Base-by-base conservation (phyloP, 352 stramenopile genomes). In the Phytophthora hibernalis region DNA sequence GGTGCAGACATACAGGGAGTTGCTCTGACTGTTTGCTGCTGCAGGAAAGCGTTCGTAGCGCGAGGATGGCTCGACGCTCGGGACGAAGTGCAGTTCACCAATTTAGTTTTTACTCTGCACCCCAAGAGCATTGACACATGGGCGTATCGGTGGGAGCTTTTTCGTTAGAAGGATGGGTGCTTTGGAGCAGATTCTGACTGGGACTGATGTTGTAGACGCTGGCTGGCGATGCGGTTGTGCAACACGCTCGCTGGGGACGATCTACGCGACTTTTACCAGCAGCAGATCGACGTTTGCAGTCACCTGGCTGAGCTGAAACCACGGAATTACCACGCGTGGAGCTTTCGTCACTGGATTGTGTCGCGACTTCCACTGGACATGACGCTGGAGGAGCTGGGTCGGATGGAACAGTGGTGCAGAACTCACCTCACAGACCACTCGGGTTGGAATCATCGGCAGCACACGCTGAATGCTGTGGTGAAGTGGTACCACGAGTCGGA, bases 51-150 rank as follows among this genome's bases (percentile, higher is more conserved):
- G 16, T 79, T 89, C 28, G 82, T 95, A 50, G 33, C 38, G 2
- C 45, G 74, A 21, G 78, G 79, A 3, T 72, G 54, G 56, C 66
- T 92, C 13, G 53, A 78, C 12, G 72, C 69, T 5, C 21, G 57
- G 1, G 54, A 79, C 8, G 87, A 95, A 50, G 61, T 91, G 51
- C 68, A 69, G 42, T 93, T 95, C 54, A 87, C 72, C 33, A 80
- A 89, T 55, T 63, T 95, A 20, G 78, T 95, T 11, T 90, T 92
- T 58, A 80, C 83, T 13, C 61, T 93, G 35, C 85, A 95, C 42
- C 80, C 87, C 0, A 95, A 95, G 75, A 95, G 87, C 57, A 93
- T 93, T 61, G 87, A 95, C 62, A 95, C 85, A 42, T 95, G 87
- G 87, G 85, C 87, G 3, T 91, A 95, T 54, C 72, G 87, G 84